A percentile compares a stretch with the other conserved stretches of the same genome.
Evolutionary conservation across 257 asterid species (phyloP).

Genomic region (Perilla frutescens): DNA sequence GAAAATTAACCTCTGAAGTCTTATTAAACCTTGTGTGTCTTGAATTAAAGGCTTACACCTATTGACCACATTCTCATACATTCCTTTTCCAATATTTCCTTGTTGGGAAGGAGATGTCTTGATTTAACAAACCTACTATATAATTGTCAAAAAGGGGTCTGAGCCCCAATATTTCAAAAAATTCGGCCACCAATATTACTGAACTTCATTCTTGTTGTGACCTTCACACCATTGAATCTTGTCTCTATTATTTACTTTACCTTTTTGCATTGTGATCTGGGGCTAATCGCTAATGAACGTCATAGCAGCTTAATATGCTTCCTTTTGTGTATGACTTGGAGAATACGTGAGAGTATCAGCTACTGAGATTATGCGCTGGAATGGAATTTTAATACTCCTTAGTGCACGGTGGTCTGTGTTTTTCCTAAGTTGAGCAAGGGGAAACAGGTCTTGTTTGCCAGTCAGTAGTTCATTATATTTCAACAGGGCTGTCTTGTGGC

Average conservation of each 20-base stretch:
- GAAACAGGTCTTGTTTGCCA: constrained; percentile 3
- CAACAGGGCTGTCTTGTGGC: background rate
- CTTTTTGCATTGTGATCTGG: background rate
- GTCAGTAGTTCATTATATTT: background rate
- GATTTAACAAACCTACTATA: background rate
- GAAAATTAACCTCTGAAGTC: background rate
- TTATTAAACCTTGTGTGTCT: background rate
- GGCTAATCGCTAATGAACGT: background rate
- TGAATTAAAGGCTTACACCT: constrained; percentile 7
- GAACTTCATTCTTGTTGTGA: background rate
- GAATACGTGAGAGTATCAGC: background rate
- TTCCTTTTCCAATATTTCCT: constrained; percentile 4
- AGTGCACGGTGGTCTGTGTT: background rate
- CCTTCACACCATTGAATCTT: background rate
- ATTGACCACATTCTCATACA: background rate
- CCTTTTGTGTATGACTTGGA: background rate
- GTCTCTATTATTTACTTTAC: background rate
- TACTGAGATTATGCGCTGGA: background rate
- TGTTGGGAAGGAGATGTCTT: background rate
- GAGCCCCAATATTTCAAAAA: background rate
- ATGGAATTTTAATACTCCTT: background rate
- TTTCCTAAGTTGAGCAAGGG: background rate
- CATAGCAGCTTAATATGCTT: background rate
- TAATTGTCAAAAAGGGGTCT: background rate
- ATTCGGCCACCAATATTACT: background rate